Evolutionary conservation across 2,329 filamentous ascomycete species (phyloP), one percentile per base, ranked within the genome.

Genomic region (Teratosphaeria viscida): DNA sequence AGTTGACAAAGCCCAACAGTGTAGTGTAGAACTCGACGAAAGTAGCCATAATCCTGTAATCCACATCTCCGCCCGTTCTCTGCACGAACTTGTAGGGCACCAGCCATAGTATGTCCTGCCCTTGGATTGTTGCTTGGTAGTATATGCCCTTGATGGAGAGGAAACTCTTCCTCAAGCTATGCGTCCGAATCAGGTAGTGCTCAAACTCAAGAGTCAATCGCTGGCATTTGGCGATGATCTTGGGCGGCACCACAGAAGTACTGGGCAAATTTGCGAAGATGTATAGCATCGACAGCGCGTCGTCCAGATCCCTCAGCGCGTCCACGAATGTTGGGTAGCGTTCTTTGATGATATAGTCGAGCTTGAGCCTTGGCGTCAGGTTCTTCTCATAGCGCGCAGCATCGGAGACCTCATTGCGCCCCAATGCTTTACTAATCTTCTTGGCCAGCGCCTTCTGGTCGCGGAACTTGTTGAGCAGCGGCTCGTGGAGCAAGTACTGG

Each of bases 11-110:
- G 62, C 92, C 89, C 23, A 99, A 81, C 14, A 99, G 82, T 4
- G 92, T 97, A 70, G 95, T 96, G 80, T 99, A 99, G 75, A 99
- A 99, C 74, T 99, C 92, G 65, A 99, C 86, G 72, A 99, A 99
- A 4, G 94, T 99, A 61, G 90, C 92, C 94, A 99, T 99, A 76
- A 99, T 99, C 70, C 94, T 83, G 78, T 96, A 99, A 75, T 99
- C 94, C 64, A 99, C 88, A 75, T 99, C 94, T 60, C 88, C 90
- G 49, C 94, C 89, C 14, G 96, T 87, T 67, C 89, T 83, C 79
- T 99, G 94, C 71, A 97, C 96, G 77, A 99, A 99, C 74, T 90
- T 90, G 79, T 99, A 99, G 0, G 94, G 94, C 11, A 96, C 92
- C 47, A 99, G 81, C 94, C 94, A 99, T 65, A 97, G 81, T 56